phyloP scores from a whole-genome alignment of 768 basidiomycete species.

The Pleurotus citrinopileatus region DNA sequence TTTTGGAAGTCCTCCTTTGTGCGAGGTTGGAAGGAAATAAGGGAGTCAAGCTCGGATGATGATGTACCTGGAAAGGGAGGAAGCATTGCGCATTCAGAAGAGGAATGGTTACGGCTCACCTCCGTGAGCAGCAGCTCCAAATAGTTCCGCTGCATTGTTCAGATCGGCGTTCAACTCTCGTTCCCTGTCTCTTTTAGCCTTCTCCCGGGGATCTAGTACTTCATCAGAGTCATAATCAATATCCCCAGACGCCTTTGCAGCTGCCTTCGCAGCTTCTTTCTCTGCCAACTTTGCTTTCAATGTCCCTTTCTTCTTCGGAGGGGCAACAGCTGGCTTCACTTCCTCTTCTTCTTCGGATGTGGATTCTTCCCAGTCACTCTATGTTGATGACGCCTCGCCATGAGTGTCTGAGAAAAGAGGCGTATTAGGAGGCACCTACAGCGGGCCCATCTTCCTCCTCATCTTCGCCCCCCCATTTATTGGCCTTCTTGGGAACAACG shows the following conservation, averaged over 20 bases:
- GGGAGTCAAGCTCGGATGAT: slow-evolving; percentile 61
- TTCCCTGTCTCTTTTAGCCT: slow-evolving; percentile 74
- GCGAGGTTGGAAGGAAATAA: slow-evolving; percentile 77
- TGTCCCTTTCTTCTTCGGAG: slow-evolving; percentile 90
- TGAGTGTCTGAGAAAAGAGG: slow-evolving; percentile 10
- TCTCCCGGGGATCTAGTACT: slow-evolving; percentile 77
- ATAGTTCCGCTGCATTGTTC: slow-evolving; percentile 74
- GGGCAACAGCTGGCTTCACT: slow-evolving; percentile 51
- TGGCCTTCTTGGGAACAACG: slow-evolving; percentile 31
- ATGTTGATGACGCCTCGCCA: slow-evolving; percentile 6
- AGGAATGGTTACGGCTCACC: no score
- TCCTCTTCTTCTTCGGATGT: slow-evolving; percentile 67
- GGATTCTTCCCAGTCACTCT: slow-evolving; percentile 98
- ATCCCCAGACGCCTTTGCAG: slow-evolving; percentile 38
- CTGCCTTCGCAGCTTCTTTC: slow-evolving; percentile 77
- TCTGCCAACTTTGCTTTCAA: slow-evolving; percentile 90
- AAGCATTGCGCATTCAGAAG: no score
- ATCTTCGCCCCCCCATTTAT: slow-evolving; percentile 90
- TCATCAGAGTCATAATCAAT: slow-evolving; percentile 67
- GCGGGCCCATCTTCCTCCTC: slow-evolving; percentile 78
- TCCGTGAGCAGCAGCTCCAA: slow-evolving; percentile 68
- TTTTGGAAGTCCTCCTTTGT: slow-evolving; percentile 86
- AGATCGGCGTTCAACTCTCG: slow-evolving; percentile 86
- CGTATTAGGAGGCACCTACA: slow-evolving; percentile 43
- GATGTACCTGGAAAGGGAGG: slow-evolving; percentile 55